A percentile compares a stretch with the other conserved stretches of the same genome.
These are phyloP conservation scores for Tilletia indica DNA, from an alignment of 1,284 basidiomycete species.

Conservation along the genomic window DNA sequence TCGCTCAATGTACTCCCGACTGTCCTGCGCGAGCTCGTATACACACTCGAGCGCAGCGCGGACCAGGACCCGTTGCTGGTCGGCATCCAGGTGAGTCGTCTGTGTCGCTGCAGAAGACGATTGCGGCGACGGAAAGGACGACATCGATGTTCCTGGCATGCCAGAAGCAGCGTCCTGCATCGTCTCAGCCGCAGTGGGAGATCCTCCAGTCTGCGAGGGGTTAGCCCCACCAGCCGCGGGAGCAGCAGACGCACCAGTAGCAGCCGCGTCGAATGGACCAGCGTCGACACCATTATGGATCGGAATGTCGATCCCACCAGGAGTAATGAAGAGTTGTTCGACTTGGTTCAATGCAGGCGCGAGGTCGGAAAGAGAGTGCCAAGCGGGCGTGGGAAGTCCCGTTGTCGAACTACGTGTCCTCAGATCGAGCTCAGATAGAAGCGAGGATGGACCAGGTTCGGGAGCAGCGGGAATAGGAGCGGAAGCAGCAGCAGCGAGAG, in stretches of 20 bases:
- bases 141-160: not conserved
- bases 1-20: constrained; percentile 60
- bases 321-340: constrained; percentile 51
- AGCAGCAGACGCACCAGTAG: not conserved
- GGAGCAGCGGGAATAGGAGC: no score
- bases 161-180: not conserved
- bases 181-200: not conserved
- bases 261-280: not conserved
- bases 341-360: constrained; percentile 47
- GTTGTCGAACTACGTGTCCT: not conserved
- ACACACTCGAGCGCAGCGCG: constrained; percentile 47
- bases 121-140: not conserved
- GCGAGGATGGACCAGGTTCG: no score
- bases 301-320: constrained; percentile 43
- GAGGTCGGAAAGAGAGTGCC: constrained; percentile 24
- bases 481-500: no score
- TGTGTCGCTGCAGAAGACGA: not conserved
- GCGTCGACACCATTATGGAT: not conserved
- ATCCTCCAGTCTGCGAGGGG: not conserved
- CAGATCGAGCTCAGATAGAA: no score
- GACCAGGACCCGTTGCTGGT: constrained; percentile 47
- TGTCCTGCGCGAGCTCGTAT: constrained; percentile 59
- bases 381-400: constrained; percentile 18
- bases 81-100: constrained; percentile 3
- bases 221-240: not conserved